Evolutionary conservation across 257 asterid species (phyloP).

Genomic region (Nicotiana attenuata): DNA sequence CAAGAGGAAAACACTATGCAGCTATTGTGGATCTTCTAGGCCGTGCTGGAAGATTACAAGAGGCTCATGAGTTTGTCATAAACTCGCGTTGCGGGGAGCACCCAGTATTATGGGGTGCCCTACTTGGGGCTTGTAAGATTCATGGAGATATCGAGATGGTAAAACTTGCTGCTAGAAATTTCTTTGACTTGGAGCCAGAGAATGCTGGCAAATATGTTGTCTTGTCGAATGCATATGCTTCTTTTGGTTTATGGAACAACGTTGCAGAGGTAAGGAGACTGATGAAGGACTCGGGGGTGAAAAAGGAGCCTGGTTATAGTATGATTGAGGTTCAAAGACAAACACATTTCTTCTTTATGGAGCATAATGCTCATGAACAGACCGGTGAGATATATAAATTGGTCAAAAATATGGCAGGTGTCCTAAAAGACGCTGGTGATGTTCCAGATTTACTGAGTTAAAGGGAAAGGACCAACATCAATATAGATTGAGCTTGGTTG

Average conservation of each 20-base stretch:
- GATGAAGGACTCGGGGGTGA: constrained; percentile 79
- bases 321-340: constrained; percentile 83
- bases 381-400: constrained; percentile 44
- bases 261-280: constrained; percentile 73
- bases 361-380: constrained; percentile 66
- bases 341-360: constrained; percentile 80
- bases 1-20: constrained; percentile 75
- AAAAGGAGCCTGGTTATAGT: constrained; percentile 87
- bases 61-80: constrained; percentile 62
- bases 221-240: constrained; percentile 79
- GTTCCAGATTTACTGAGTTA: constrained; percentile 36
- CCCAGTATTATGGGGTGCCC: constrained; percentile 88
- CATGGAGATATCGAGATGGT: constrained; percentile 71
- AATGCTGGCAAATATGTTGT: constrained; percentile 88
- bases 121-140: constrained; percentile 78
- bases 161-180: constrained; percentile 72
- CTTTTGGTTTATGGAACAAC: constrained; percentile 80
- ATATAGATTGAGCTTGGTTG: constrained; percentile 10
- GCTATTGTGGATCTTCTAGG: constrained; percentile 84
- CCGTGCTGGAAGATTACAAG: constrained; percentile 79
- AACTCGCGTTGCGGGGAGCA: constrained; percentile 60
- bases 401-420: constrained; percentile 43
- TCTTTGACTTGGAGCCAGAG: constrained; percentile 74
- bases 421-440: constrained; percentile 50
- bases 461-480: constrained; percentile 13